Evolutionary conservation across 176 grass and related monocot genomes (phyloP), one percentile per base, ranked within the genome.

Genomic region (Carex littledalei): DNA sequence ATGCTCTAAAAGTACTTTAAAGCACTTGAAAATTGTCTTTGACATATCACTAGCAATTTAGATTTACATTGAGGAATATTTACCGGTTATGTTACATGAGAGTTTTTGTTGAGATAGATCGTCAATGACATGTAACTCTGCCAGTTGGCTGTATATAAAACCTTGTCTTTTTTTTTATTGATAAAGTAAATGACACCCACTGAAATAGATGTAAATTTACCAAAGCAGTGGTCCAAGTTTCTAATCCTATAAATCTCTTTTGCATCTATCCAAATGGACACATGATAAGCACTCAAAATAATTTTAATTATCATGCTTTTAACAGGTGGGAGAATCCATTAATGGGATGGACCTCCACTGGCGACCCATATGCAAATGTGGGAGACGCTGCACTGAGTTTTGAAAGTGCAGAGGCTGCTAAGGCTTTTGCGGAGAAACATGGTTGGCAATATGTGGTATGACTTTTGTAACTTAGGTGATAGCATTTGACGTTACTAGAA

Each of bases 311-410:
- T n/a, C 73, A 20, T 90, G 70, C 81, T 80, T 85, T 85, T 22
- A 67, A 47, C 82, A 99, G 93, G 87, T 99, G 96, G 96, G 96
- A 99, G 81, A 99, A 99, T 82, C 96, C 96, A 65, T 92, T 99
- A 62, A 99, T 99, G 96, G 96, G 96, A 74, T 99, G 96, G 96
- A 95, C 96, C 84, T 99, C 96, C 35, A 99, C 93, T 81, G 96
- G 96, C 17, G 96, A 99, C 67, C 96, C 96, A 71, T 99, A 99
- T 84, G 93, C 93, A 80, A 94, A 94, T 88, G 96, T 99, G 81
- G 96, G 96, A 90, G 96, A 99, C 83, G 86, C 96, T 20, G 90
- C 85, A 43, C 85, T 99, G 56, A 35, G 57, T 26, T 99, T 99
- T 63, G 87, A 90, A 57, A 99, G 90, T 79, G 93, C 89, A 58